These are phyloP conservation scores for Chenopodium suecicum DNA, from an alignment of 148 eudicot genomes.

Conservation along the genomic window DNA sequence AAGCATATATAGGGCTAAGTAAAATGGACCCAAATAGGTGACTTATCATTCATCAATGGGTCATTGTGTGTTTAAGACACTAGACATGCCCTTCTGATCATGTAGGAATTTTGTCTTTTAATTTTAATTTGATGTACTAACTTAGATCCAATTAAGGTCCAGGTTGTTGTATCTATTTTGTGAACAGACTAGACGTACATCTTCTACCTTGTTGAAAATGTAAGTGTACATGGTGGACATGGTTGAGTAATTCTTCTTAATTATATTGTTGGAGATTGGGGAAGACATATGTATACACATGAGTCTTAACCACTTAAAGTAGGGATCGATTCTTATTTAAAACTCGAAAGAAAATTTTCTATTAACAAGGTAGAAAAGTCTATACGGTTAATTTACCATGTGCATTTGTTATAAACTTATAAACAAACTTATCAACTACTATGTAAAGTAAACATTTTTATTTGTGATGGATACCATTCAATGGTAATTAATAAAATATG, in stretches of 20 bases:
- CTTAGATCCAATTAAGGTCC: neutral
- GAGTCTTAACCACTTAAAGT: neutral
- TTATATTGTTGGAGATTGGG: neutral
- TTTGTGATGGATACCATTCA: too few species aligned
- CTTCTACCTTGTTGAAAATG: neutral
- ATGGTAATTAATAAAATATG: too few species aligned
- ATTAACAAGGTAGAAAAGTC: too few species aligned
- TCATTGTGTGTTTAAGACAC: constrained; percentile 12
- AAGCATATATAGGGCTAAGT: neutral
- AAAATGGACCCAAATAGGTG: constrained; percentile 12
- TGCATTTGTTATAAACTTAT: neutral
- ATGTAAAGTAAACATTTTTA: neutral
- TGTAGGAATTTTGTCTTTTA: neutral
- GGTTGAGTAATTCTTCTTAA: neutral
- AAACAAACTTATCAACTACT: neutral
- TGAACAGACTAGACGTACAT: neutral
- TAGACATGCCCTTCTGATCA: constrained; percentile 11
- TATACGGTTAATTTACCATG: too few species aligned
- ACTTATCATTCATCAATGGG: constrained; percentile 1
- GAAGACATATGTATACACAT: neutral
- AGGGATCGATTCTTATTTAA: neutral
- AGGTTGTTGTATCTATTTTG: neutral
- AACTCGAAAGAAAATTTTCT: neutral
- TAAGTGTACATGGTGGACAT: neutral
- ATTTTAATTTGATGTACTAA: too few species aligned